phyloP scores from a whole-genome alignment of 2,329 filamentous ascomycete genomes.

The Pseudomassariella vexata region DNA sequence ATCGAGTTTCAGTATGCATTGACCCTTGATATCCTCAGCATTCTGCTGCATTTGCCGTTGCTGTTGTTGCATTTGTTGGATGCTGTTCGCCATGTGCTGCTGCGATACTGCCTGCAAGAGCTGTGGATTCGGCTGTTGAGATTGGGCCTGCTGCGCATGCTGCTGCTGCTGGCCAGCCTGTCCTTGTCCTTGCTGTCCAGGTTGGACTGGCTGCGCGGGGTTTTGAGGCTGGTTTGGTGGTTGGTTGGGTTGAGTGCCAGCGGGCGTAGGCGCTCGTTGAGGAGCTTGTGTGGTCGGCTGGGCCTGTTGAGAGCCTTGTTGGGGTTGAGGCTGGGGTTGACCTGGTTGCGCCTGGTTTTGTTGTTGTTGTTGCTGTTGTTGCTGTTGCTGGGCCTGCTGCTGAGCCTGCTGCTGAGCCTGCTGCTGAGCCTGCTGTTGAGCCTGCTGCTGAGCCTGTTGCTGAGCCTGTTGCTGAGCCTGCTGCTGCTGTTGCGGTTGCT shows the following conservation, averaged over 20 bases:
- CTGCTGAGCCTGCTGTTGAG: conserved; percentile 15
- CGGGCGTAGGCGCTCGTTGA: conserved; percentile 21
- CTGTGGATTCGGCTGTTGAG: conserved; percentile 24
- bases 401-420: conserved; percentile 24
- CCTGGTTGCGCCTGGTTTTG: conserved; percentile 19
- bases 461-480: conserved; percentile 12
- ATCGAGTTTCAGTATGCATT: conserved; percentile 54
- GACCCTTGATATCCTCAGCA: conserved; percentile 46
- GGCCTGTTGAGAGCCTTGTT: conserved; percentile 29
- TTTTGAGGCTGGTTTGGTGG: conserved; percentile 25
- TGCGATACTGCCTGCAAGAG: conserved; percentile 25
- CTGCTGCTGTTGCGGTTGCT: conserved; percentile 14
- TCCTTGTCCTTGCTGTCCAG: conserved; percentile 20
- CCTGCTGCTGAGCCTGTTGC: conserved; percentile 15
- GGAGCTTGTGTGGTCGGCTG: conserved; percentile 19
- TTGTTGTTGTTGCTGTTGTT: conserved; percentile 27
- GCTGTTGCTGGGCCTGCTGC: conserved; percentile 28
- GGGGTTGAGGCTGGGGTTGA: conserved; percentile 24
- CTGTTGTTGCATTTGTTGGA: conserved; percentile 27
- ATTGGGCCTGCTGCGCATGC: conserved; percentile 20
- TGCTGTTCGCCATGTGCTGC: conserved; percentile 27
- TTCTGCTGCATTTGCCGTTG: conserved; percentile 39
- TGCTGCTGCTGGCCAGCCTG: conserved; percentile 22
- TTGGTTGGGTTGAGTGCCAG: conserved; percentile 27
- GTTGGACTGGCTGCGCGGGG: conserved; percentile 28